Base-by-base conservation (phyloP, 2,329 filamentous ascomycete genomes). In the Onygenales sp. region DNA sequence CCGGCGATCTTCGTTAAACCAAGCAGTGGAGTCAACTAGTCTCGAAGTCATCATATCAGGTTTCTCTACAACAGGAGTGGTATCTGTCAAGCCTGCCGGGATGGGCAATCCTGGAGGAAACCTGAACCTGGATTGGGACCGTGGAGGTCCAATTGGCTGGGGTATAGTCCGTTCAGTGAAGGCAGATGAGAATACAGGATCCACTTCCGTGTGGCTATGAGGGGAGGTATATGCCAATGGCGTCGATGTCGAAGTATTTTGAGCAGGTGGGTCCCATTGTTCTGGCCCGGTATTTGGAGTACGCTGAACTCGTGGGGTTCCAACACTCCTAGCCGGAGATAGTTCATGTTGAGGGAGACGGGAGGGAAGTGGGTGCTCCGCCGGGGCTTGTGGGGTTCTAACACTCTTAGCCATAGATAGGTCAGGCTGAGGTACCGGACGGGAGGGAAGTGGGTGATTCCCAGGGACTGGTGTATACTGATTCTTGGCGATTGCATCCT, bases 1-100 rank as follows among this genome's bases (percentile, higher is more conserved):
- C 13, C 57, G 54, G n/a, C 35, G 33, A 44, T 57, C 57, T 2
- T 49, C 38, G 17, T 51, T 45, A 44, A 55, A 57, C 53, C 55
- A 59, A 21, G 35, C 27, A 36, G 54, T 56, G 5, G 57, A 57
- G 32, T 56, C 47, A 38, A 41, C 52, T 3, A 56, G 41, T 43
- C 54, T 53, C 44, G 47, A 35, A 7, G 36, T 32, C 6, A 11
- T 49, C 36, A 41, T 41, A 13, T 27, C 21, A 27, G 21, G 21
- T 27, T 27, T 27, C 21, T 27, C 21, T 27, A 5, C 21, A 27
- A 27, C 21, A 33, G 39, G 10, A 33, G 31, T n/a, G 13, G 11
- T 47, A 13, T 51, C 14, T 10, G 44, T 14, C 17, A 54, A 2
- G 27, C 38, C 21, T 41, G 42, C 14, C 33, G 55, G 50, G 14